phyloP scores from a whole-genome alignment of 208 protist species.

The Acanthamoeba sp. region DNA sequence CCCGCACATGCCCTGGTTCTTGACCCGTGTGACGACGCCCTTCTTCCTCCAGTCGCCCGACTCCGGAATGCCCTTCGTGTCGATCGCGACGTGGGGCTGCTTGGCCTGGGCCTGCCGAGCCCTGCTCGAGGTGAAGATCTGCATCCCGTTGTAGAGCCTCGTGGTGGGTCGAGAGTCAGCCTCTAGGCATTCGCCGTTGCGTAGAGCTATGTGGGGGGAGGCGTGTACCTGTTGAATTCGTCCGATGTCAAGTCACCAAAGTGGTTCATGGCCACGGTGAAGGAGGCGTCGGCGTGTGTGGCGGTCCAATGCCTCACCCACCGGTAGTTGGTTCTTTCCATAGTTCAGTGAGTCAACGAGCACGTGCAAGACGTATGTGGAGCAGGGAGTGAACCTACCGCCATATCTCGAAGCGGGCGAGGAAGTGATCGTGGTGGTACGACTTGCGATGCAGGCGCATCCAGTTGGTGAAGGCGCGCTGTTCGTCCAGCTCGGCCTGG shows the following conservation, averaged over 20 bases:
- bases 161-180: too few species aligned
- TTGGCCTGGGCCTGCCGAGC: too few species aligned
- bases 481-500: background rate
- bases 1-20: slow-evolving; percentile 32
- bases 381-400: background rate
- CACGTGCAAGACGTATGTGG: too few species aligned
- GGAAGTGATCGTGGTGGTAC: slow-evolving; percentile 29
- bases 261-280: slow-evolving; percentile 1
- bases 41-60: slow-evolving; percentile 27
- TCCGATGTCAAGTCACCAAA: slow-evolving; percentile 2
- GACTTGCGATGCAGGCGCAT: slow-evolving; percentile 22
- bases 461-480: background rate
- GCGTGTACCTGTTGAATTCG: background rate
- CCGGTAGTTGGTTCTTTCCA: background rate
- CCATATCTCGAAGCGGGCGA: background rate
- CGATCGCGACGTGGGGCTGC: background rate
- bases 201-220: background rate
- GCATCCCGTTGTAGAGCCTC: background rate
- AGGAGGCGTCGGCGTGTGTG: background rate
- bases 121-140: background rate
- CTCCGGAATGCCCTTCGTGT: background rate
- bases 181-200: too few species aligned
- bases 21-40: background rate
- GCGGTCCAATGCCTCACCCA: background rate
- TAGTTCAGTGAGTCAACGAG: background rate